Percentiles rank a stretch among this genome's conserved stretches.
Conservation (phyloP, 1,284 basidiomycete species). For the Neotropicomus parvogracilis region DNA sequence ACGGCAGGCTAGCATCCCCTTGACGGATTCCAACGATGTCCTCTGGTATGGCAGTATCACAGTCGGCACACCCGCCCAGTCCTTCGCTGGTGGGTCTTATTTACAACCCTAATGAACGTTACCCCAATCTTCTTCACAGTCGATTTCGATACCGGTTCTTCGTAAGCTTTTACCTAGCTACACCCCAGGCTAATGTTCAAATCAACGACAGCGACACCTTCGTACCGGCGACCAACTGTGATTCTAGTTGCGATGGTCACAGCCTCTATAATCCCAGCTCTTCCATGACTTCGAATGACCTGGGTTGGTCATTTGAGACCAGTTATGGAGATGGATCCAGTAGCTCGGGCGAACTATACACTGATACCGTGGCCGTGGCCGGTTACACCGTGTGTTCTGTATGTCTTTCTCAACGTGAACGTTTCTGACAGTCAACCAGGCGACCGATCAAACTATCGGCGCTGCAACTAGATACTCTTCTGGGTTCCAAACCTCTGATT, state of each 20-base stretch:
- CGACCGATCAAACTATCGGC: constrained; percentile 30
- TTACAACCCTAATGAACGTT: not conserved
- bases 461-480: constrained; percentile 28
- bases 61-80: constrained; percentile 31
- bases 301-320: constrained; percentile 40
- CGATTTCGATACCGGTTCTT: constrained; percentile 37
- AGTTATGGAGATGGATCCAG: constrained; percentile 37
- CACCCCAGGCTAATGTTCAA: not conserved
- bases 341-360: constrained; percentile 44
- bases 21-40: constrained; percentile 21
- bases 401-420: not conserved
- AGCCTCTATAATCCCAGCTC: constrained; percentile 32
- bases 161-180: constrained; percentile 4
- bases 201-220: constrained; percentile 15
- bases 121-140: constrained; percentile 17
- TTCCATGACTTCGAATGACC: constrained; percentile 37
- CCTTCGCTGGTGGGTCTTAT: constrained; percentile 8
- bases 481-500: constrained; percentile 14
- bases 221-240: constrained; percentile 20
- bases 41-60: constrained; percentile 33
- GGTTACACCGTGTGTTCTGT: constrained; percentile 24
- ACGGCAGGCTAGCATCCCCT: not conserved
- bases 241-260: constrained; percentile 30
- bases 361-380: constrained; percentile 43
- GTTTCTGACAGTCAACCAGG: constrained; percentile 13